Base-by-base conservation (phyloP, 352 stramenopile genomes). In the Phytophthora pinifolia region DNA sequence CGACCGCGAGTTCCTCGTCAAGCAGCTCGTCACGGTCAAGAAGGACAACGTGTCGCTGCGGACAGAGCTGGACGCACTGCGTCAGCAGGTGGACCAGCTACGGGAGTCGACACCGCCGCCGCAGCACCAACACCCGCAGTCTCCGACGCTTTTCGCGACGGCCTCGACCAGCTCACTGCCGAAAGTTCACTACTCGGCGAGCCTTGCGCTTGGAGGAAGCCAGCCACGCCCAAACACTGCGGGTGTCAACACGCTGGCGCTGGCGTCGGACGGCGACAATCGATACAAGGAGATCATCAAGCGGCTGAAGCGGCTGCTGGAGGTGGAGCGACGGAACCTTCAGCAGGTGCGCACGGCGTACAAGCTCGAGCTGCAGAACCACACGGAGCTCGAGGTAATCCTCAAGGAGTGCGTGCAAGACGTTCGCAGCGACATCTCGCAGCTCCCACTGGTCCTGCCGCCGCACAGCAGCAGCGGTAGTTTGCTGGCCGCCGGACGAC, bases 261-360 rank as follows among this genome's bases (percentile, higher is more conserved):
- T 62, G 25, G 15, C 39, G n/a, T 54, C 70, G 0, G 72, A 90
- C 30, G 60, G 70, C 0, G 81, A 96, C 61, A 83, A 75, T 41
- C 75, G 86, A 14, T 97, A 97, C 72, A 97, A 97, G 60, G 89
- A 96, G 46, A 94, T 97, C 46, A 96, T 97, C 59, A 94, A 95
- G 65, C 72, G 89, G 7, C 66, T 97, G 20, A 97, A 97, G 68
- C 76, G 87, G 6, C 64, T 97, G 33, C 66, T 97, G 6, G 89
- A 97, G 35, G 74, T 84, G 10, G 90, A 97, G 68, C 62, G 87
- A 25, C 72, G 76, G 13, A 96, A 93, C 27, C 50, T 96, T 25
- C 72, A 86, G 51, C 75, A 96, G 48, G 86, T 92, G 31, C 78
- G 84, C n/a, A 59, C 70, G 7, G 64, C 76, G 1, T 89, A 92